These are phyloP conservation scores for Reutealis trisperma DNA, from an alignment of 345 rosid genomes.

Conservation along the genomic window DNA sequence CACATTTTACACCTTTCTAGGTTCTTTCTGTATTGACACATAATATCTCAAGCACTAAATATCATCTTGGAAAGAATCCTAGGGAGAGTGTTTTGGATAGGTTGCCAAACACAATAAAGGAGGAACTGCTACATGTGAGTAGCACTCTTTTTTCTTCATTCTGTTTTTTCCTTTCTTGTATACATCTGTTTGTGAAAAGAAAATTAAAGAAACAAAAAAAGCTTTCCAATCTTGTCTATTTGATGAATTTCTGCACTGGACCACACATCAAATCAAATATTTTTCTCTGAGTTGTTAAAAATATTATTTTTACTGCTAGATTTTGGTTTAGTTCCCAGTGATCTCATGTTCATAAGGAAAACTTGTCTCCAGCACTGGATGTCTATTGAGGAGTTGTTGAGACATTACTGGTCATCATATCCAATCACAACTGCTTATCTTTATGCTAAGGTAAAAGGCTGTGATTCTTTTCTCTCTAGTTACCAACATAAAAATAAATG, in stretches of 20 bases:
- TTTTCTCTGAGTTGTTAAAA: conserved; percentile 7
- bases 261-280: conserved; percentile 1
- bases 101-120: conserved; percentile 67
- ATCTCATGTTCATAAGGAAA: conserved; percentile 28
- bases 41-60: conserved; percentile 76
- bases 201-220: background rate
- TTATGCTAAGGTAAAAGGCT: conserved; percentile 59
- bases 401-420: conserved; percentile 95
- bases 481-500: background rate
- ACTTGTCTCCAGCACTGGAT: conserved; percentile 65
- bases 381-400: conserved; percentile 74
- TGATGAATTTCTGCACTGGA: conserved; percentile 1
- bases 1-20: conserved; percentile 39
- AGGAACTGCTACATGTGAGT: conserved; percentile 74
- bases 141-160: background rate
- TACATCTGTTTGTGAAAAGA: background rate
- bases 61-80: conserved; percentile 73
- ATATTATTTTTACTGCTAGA: conserved; percentile 4
- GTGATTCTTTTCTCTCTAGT: background rate
- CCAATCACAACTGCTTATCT: conserved; percentile 79
- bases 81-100: conserved; percentile 76
- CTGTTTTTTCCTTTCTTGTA: background rate
- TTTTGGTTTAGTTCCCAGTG: conserved; percentile 24
- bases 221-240: conserved; percentile 1
- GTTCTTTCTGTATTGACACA: conserved; percentile 76